A percentile compares a stretch with the other conserved stretches of the same genome.
phyloP scores from a whole-genome alignment of 179 eudicot species.

The Heliamphora pulchella region DNA sequence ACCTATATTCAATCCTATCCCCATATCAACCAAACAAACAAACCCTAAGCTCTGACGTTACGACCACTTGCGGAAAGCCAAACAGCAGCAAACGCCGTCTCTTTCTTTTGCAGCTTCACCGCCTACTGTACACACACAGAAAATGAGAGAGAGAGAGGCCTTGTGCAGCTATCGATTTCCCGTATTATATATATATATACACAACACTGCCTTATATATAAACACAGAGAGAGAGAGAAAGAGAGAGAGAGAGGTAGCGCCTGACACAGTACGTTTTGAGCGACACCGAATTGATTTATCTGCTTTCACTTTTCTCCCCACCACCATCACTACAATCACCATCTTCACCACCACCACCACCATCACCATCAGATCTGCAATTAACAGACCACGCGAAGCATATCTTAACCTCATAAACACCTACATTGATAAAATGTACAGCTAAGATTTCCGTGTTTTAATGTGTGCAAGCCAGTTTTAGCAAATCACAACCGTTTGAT shows the following conservation, averaged over 20 bases:
- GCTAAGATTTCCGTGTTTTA: slow-evolving; percentile 3
- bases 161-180: slow-evolving; percentile 4
- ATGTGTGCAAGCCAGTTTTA: not conserved
- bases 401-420: not conserved
- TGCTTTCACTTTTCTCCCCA: slow-evolving; percentile 8
- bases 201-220: no score
- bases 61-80: no score
- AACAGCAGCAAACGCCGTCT: slow-evolving; percentile 38
- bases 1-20: no score
- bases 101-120: not conserved
- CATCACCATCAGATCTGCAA: not conserved
- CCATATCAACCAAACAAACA: no score
- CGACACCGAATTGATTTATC: not conserved
- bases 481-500: not conserved
- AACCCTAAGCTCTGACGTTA: no score
- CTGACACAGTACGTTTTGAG: not conserved
- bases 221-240: no score
- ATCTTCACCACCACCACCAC: not conserved
- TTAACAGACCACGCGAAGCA: slow-evolving; percentile 7
- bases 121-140: not conserved
- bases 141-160: not conserved
- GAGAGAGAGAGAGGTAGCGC: not conserved
- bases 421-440: not conserved
- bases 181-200: not conserved
- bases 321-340: not conserved